A percentile compares a stretch with the other conserved stretches of the same genome.
These are phyloP conservation scores for Colletotrichum chrysophilum DNA, from an alignment of 2,329 filamentous ascomycete species.

Conservation along the genomic window DNA sequence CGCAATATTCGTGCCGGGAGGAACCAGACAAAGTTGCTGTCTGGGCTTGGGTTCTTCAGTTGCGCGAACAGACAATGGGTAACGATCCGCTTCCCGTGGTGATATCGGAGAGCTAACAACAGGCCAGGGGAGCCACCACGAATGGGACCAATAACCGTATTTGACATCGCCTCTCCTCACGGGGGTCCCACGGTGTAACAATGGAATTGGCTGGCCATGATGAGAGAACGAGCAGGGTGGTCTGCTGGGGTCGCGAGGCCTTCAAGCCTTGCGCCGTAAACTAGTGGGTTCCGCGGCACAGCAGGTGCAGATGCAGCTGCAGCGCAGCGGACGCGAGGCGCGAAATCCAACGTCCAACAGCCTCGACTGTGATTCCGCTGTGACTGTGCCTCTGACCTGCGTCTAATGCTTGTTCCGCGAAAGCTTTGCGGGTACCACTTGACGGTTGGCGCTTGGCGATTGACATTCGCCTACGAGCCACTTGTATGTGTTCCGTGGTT, in stretches of 20 bases:
- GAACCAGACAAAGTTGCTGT: neutral
- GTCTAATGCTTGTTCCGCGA: neutral
- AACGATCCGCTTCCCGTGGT: slow-evolving; percentile 9
- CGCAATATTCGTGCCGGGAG: neutral
- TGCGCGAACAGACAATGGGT: slow-evolving; percentile 16
- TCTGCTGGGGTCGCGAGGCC: neutral
- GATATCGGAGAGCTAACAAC: neutral
- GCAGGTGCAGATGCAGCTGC: neutral
- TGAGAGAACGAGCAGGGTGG: neutral
- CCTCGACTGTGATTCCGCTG: neutral
- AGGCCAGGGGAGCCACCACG: neutral
- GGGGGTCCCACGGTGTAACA: neutral
- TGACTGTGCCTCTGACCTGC: slow-evolving; percentile 6
- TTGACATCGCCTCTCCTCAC: neutral
- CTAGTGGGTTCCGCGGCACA: neutral
- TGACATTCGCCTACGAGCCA: neutral
- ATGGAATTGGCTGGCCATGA: neutral
- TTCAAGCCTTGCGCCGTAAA: neutral
- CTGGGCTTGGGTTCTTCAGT: slow-evolving; percentile 1
- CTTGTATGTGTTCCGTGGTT: neutral
- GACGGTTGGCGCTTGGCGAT: neutral
- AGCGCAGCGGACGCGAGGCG: neutral
- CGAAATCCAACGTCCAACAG: neutral
- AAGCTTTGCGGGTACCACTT: neutral
- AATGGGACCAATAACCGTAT: slow-evolving; percentile 8